A percentile compares a stretch with the other conserved stretches of the same genome.
Conservation (phyloP, 2,329 filamentous ascomycete species). For the Penicillium thymicola region DNA sequence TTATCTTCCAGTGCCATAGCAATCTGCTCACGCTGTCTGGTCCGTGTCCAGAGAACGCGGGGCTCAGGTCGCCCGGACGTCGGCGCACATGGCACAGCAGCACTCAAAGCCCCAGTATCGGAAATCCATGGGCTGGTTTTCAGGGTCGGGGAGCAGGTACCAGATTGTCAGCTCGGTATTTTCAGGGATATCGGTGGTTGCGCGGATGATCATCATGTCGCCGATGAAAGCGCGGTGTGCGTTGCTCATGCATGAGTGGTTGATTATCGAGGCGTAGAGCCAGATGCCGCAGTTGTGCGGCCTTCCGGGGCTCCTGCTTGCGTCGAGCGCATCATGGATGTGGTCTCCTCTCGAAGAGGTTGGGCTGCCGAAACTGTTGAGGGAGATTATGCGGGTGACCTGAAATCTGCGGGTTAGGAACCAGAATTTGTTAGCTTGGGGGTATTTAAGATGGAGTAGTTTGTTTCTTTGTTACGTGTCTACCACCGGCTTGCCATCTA, state of each 20-base stretch:
- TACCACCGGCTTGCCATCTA: neutral
- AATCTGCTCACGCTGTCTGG: neutral
- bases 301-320: conserved; percentile 11
- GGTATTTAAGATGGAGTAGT: neutral
- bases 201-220: conserved; percentile 53
- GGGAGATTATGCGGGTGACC: conserved; percentile 40
- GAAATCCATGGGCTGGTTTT: neutral
- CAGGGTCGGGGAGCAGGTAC: conserved; percentile 32
- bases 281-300: conserved; percentile 45
- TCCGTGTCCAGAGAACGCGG: neutral
- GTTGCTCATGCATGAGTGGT: conserved; percentile 53
- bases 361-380: conserved; percentile 46
- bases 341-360: conserved; percentile 6
- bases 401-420: conserved; percentile 41
- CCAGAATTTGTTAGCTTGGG: neutral
- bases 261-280: conserved; percentile 49
- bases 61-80: conserved; percentile 7
- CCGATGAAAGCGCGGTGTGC: conserved; percentile 52
- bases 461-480: neutral
- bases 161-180: conserved; percentile 47
- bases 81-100: conserved; percentile 21
- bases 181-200: conserved; percentile 42
- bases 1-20: neutral
- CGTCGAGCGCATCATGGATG: neutral
- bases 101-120: conserved; percentile 26